Base-by-base conservation (phyloP, 2,329 filamentous ascomycete genomes). In the Sphaceloma murrayae region DNA sequence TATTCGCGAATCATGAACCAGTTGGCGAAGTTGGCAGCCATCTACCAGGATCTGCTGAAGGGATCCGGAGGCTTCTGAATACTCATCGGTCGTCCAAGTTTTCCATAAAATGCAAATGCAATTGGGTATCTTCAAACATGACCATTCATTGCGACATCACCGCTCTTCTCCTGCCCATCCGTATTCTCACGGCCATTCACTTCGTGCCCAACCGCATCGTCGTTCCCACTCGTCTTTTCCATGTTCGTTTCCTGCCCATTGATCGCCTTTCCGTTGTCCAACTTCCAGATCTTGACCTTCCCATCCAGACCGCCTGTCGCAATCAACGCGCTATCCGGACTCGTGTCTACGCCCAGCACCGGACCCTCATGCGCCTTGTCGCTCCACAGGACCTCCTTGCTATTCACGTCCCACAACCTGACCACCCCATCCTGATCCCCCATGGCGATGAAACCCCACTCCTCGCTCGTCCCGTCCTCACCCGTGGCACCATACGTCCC, bases 341-440 rank as follows among this genome's bases (percentile, higher is more conserved):
- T 75, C 5, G 78, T 73, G 51, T 79, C 72, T 8, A 80, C 76
- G 0, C 70, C 67, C 26, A 80, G 59, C 4, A 82, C 73, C 3
- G 72, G 68, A 31, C 75, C 77, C 1, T 72, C 68, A 49, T 78
- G 75, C 1, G 70, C 69, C 18, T 71, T 63, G 7, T 78, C 57
- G 14, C 67, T 65, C 68, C 95, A 88, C 14, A 95, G 67, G 2
- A 94, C 67, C 45, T 82, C 78, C 63, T 96, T 98, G 57, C 72
- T 85, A 49, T 76, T 79, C 10, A 95, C 85, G 55, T 96, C 87
- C 91, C 91, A 98, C 44, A 94, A 73, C 11, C 94, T 69, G 8
- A 94, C 74, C 34, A 78, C 75, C 11, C 88, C 86, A 55, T 95
- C 85, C 60, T 96, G 89, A 60, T 85, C 93, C 0, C 88, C 86